Conservation (phyloP, 352 stramenopile species). For the Pythium monospermum region DNA sequence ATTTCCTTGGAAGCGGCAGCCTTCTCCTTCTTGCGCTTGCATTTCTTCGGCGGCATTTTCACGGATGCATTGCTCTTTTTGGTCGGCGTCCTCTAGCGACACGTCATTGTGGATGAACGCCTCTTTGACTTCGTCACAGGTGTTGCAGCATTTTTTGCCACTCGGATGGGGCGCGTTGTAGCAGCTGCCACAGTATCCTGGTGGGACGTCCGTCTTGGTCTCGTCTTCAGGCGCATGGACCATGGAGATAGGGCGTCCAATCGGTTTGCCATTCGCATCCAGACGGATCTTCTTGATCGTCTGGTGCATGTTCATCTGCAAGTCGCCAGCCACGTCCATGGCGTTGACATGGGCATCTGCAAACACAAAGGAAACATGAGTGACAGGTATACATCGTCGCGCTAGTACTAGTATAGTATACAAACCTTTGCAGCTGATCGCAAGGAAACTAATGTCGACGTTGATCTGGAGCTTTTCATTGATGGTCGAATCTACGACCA, state of each 20-base stretch:
- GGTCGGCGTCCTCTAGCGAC: slow-evolving; percentile 68
- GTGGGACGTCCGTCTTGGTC: slow-evolving; percentile 43
- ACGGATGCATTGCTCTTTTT: slow-evolving; percentile 75
- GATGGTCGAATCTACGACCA: slow-evolving; percentile 94
- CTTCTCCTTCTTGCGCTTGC: slow-evolving; percentile 71
- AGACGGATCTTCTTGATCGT: slow-evolving; percentile 93
- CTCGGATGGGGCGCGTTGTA: slow-evolving; percentile 84
- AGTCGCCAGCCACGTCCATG: slow-evolving; percentile 98
- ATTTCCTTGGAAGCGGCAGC: slow-evolving; percentile 70
- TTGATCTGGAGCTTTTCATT: slow-evolving; percentile 95
- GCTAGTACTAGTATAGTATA: no score
- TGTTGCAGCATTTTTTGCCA: slow-evolving; percentile 75
- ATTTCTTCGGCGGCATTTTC: slow-evolving; percentile 60
- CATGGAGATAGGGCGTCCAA: slow-evolving; percentile 52
- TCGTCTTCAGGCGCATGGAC: slow-evolving; percentile 26
- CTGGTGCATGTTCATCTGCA: slow-evolving; percentile 96
- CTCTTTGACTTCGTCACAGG: slow-evolving; percentile 81
- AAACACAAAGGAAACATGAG: not conserved
- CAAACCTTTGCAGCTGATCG: slow-evolving; percentile 91
- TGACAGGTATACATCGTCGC: not conserved
- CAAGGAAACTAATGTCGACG: slow-evolving; percentile 97
- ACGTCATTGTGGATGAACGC: slow-evolving; percentile 70
- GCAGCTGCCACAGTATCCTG: slow-evolving; percentile 94
- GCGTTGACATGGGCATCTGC: slow-evolving; percentile 96
- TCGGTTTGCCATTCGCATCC: slow-evolving; percentile 56